phyloP scores from a whole-genome alignment of 2,329 filamentous ascomycete genomes.

The Herpotrichia juniperi region DNA sequence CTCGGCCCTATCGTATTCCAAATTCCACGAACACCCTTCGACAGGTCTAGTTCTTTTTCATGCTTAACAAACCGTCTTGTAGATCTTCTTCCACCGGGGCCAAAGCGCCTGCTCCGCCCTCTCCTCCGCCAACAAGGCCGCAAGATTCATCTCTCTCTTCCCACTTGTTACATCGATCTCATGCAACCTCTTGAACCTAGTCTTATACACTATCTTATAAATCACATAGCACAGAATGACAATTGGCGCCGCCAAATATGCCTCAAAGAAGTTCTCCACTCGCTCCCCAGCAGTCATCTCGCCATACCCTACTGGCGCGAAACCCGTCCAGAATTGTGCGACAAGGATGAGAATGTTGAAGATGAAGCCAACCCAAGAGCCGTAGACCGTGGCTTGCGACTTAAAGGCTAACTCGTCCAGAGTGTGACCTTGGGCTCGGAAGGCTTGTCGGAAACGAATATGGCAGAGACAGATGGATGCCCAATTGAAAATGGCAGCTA shows the following conservation, averaged over 20 bases:
- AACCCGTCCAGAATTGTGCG: slow-evolving; percentile 85
- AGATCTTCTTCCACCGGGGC: slow-evolving; percentile 51
- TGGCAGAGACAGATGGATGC: slow-evolving; percentile 68
- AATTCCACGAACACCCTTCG: no score
- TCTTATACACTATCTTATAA: slow-evolving; percentile 76
- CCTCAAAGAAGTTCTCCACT: slow-evolving; percentile 72
- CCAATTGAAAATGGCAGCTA: slow-evolving; percentile 77
- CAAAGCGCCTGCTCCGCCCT: slow-evolving; percentile 66
- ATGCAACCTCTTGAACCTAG: slow-evolving; percentile 65
- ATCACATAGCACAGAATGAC: slow-evolving; percentile 67
- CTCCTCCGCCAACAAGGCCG: slow-evolving; percentile 77
- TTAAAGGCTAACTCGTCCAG: slow-evolving; percentile 78
- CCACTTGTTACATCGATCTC: slow-evolving; percentile 87
- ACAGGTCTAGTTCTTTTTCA: no score
- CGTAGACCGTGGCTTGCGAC: slow-evolving; percentile 75
- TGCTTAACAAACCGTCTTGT: slow-evolving; percentile 50
- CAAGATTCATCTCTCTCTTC: slow-evolving; percentile 79
- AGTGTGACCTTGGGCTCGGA: slow-evolving; percentile 63
- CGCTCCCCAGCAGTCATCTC: slow-evolving; percentile 53
- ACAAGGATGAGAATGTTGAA: slow-evolving; percentile 76
- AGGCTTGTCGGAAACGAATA: slow-evolving; percentile 66
- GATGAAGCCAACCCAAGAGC: slow-evolving; percentile 77
- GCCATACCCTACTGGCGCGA: slow-evolving; percentile 71
- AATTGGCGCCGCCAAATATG: slow-evolving; percentile 71
- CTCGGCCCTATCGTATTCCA: no score